Evolutionary conservation across 192 early-diverging fungal species (phyloP), one percentile per base, ranked within the genome.

Genomic region (Coemansia sp.): DNA sequence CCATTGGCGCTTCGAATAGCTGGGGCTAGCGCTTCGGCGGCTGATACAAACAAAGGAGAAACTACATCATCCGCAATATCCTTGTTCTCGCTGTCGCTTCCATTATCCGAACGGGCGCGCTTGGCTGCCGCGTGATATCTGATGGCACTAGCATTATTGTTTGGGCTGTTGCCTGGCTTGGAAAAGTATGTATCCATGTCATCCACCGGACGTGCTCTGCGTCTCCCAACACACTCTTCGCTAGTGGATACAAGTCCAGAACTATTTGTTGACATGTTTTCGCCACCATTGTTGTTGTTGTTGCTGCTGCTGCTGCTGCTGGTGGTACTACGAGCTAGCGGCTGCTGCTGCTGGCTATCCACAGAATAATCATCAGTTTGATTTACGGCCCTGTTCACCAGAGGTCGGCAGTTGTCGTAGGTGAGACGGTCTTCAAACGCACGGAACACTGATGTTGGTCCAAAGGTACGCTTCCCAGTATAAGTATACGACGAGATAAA

Each of bases 101-200:
- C 78, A 39, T 69, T 69, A 56, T 81, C 73, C 2, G 78, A 81
- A 23, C 70, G 65, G 12, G 73, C 67, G 26, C 78, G 78, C 64
- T 81, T 81, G 12, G 78, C 67, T 6, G 73, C 72, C 0, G 59
- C 70, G 7, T 52, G 73, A 56, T 56, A 43, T 0, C n/a, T 62
- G 24, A n/a, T 34, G 14, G 57, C 60, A 0, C 51, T 53, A 26
- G 48, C 55, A 16, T 56, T 70, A 12, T 61, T 65, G 21, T 72
- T 70, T 20, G 70, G 65, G 6, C 44, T 36, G 55, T 65, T 67
- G 52, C 65, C 65, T 61, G 64, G 63, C 20, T 63, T 64, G 24
- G 52, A 18, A 39, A 57, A 64, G 46, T 52, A 24, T 6, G 21
- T 26, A 24, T 45, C 59, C 24, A 16, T 49, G 4, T 49, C 51